A percentile compares a stretch with the other conserved stretches of the same genome.
These are phyloP conservation scores for Pleurotus giganteus DNA, from an alignment of 768 basidiomycete genomes.

Conservation along the genomic window DNA sequence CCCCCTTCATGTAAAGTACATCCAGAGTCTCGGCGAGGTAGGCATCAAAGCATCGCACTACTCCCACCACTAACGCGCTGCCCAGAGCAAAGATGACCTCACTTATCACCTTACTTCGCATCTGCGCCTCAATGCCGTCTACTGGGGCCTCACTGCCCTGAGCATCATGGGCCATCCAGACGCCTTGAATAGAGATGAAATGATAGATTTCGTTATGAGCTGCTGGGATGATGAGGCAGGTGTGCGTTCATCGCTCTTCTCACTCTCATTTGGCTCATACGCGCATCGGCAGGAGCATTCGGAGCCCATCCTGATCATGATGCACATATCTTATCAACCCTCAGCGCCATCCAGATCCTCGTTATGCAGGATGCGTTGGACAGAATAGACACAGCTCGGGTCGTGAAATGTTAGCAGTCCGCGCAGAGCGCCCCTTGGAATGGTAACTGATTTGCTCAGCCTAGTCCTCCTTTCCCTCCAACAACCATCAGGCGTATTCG, in stretches of 20 bases:
- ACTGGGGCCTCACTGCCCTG: conserved; percentile 93
- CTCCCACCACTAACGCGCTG: not conserved
- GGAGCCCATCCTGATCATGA: conserved; percentile 94
- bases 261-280: not conserved
- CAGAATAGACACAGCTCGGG: conserved; percentile 63
- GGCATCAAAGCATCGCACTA: conserved; percentile 12
- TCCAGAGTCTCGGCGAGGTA: conserved; percentile 72
- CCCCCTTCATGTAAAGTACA: conserved; percentile 70
- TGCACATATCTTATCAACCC: conserved; percentile 80
- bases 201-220: conserved; percentile 86
- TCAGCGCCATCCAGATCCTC: conserved; percentile 92
- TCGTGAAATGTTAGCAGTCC: conserved; percentile 64
- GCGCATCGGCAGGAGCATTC: conserved; percentile 66
- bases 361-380: conserved; percentile 81
- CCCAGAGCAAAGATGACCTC: conserved; percentile 80
- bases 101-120: conserved; percentile 90
- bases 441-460: conserved; percentile 4
- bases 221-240: conserved; percentile 96
- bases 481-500: conserved; percentile 82
- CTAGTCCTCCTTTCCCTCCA: conserved; percentile 84
- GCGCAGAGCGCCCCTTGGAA: not conserved
- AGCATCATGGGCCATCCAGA: conserved; percentile 77
- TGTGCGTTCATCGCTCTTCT: conserved; percentile 17
- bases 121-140: conserved; percentile 91
- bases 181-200: conserved; percentile 78